Conservation (phyloP, 805 yeast species). For the Isabelozyma heimii region DNA sequence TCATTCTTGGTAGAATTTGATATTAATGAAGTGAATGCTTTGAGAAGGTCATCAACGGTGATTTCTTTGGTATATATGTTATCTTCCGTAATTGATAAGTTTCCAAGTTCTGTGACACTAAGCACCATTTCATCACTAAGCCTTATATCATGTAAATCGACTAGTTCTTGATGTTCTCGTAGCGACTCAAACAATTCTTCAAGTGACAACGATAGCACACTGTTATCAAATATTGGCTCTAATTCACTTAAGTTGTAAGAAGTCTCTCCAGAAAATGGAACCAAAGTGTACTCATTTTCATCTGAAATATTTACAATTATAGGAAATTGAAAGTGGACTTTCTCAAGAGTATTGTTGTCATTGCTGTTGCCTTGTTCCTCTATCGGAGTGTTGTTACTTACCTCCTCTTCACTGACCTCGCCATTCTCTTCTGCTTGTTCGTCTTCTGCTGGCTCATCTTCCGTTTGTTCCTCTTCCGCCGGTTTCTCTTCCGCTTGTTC, state of each 20-base stretch:
- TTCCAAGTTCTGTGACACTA: constrained; percentile 23
- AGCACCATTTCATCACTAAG: constrained; percentile 25
- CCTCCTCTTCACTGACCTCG: constrained; percentile 2
- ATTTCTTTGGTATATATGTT: constrained; percentile 23
- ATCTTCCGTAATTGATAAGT: constrained; percentile 29
- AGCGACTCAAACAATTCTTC: constrained; percentile 23
- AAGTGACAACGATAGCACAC: constrained; percentile 9
- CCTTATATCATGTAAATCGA: constrained; percentile 20
- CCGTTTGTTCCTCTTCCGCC: constrained; percentile 6
- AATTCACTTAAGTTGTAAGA: constrained; percentile 14
- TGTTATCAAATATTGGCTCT: constrained; percentile 23
- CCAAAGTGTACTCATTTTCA: constrained; percentile 21
- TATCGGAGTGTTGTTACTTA: constrained; percentile 28
- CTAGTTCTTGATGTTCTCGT: constrained; percentile 24
- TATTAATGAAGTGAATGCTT: constrained; percentile 16
- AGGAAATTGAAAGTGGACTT: constrained; percentile 11
- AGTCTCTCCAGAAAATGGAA: constrained; percentile 10
- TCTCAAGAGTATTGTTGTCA: constrained; percentile 2
- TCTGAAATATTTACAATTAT: constrained; percentile 15
- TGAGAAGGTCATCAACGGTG: constrained; percentile 23
- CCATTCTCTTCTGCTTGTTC: not conserved
- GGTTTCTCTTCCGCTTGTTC: constrained; percentile 10
- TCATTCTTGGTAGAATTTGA: constrained; percentile 6
- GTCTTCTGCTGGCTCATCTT: constrained; percentile 11
- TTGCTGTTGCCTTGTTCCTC: not conserved